Evolutionary conservation across 352 stramenopile genomes (phyloP).

Genomic region (Globisporangium perplexum): DNA sequence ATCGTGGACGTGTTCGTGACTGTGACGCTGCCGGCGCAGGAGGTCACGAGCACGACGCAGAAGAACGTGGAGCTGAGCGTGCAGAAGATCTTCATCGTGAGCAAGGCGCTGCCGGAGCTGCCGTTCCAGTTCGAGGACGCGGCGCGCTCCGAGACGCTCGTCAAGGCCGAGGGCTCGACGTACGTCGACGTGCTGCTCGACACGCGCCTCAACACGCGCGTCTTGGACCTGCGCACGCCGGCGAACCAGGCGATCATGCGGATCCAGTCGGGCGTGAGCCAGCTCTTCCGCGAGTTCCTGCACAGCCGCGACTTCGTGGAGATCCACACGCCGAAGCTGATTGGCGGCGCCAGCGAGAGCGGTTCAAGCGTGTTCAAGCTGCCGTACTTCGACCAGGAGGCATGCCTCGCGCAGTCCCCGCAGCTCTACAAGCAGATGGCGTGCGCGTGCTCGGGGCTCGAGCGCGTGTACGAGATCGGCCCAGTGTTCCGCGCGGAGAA

Average conservation of each 20-base stretch:
- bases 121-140: conserved; percentile 96
- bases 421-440: conserved; percentile 99
- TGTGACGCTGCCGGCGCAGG: conserved; percentile 80
- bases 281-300: conserved; percentile 97
- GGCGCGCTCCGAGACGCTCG: conserved; percentile 76
- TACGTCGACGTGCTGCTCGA: conserved; percentile 88
- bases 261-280: conserved; percentile 95
- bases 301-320: conserved; percentile 95
- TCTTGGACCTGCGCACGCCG: conserved; percentile 97
- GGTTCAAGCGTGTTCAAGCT: conserved; percentile 98
- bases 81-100: conserved; percentile 93
- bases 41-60: conserved; percentile 93
- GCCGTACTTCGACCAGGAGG: conserved; percentile 98
- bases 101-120: conserved; percentile 89
- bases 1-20: conserved; percentile 96
- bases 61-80: conserved; percentile 94
- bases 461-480: conserved; percentile 98
- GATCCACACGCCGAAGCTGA: conserved; percentile 99
- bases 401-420: conserved; percentile 95
- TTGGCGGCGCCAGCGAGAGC: conserved; percentile 96
- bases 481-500: conserved; percentile 99
- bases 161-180: conserved; percentile 79
- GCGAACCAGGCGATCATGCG: conserved; percentile 99
- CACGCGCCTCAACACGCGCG: conserved; percentile 93
- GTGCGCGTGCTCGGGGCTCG: conserved; percentile 96